These are phyloP conservation scores for Erysiphe pulchra DNA, from an alignment of 2,329 filamentous ascomycete species.

Conservation along the genomic window DNA sequence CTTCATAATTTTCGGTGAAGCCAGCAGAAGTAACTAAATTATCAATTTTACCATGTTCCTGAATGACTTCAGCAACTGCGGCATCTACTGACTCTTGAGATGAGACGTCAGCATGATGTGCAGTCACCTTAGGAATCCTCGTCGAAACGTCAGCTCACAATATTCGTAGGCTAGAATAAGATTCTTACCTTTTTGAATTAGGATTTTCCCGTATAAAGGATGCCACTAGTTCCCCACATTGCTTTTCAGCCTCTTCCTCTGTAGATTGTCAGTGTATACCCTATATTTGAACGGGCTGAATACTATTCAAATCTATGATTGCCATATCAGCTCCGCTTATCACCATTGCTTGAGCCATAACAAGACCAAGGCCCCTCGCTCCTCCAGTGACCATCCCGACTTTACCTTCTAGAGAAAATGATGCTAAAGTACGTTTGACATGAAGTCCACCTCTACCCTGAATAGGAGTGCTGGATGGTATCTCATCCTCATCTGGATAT, in stretches of 20 bases:
- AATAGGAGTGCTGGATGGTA: conserved; percentile 45
- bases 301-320: conserved; percentile 83
- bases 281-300: conserved; percentile 8
- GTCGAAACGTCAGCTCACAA: conserved; percentile 1
- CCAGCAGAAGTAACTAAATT: conserved; percentile 88
- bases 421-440: conserved; percentile 61
- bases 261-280: conserved; percentile 4
- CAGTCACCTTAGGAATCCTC: conserved; percentile 59
- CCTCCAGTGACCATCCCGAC: conserved; percentile 76
- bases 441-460: conserved; percentile 56
- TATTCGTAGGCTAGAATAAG: neutral
- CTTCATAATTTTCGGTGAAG: conserved; percentile 89
- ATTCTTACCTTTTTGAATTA: conserved; percentile 33
- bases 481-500: conserved; percentile 48
- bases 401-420: conserved; percentile 65
- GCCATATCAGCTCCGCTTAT: conserved; percentile 72
- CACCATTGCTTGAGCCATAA: conserved; percentile 81
- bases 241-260: conserved; percentile 65
- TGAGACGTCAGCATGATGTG: conserved; percentile 74
- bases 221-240: conserved; percentile 47
- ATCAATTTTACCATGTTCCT: conserved; percentile 59
- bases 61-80: conserved; percentile 43
- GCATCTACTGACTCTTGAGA: conserved; percentile 52
- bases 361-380: conserved; percentile 65
- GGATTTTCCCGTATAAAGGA: conserved; percentile 62